Evolutionary conservation across 2,329 filamentous ascomycete species (phyloP), one percentile per base, ranked within the genome.

Genomic region (Diaporthe capsici): DNA sequence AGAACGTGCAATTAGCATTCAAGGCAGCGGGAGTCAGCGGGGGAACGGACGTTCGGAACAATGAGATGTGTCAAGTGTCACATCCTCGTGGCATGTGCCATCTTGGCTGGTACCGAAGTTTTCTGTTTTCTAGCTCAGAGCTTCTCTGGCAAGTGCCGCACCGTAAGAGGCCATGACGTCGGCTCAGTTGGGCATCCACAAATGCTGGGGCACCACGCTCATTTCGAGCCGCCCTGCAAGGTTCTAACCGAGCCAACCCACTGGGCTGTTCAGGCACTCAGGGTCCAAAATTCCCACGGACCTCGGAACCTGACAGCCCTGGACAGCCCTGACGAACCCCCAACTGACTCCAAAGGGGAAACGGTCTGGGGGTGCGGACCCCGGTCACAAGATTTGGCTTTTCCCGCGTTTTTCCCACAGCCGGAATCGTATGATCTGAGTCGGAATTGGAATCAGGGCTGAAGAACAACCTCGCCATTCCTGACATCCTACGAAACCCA

Each of bases 371-470:
- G 58, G 20, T 47, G 47, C 58, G 58, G 47, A 63, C 28, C 58
- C 34, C 49, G 51, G 65, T 49, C 15, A 17, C 49, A 28, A 70
- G 34, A 22, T 70, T 70, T 70, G 34, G 22, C 15, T 68, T 39
- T 68, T 39, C 65, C 47, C 65, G 13, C 8, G 28, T 10, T 47
- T 68, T 39, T 68, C 34, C 65, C 31, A 53, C 28, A 15, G 49
- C 34, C 4, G 15, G 49, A 47, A 70, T 70, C 65, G 65, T 70
- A 70, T 70, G 65, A 70, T 70, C 47, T 28, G 65, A 28, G 47
- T 17, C 47, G 65, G 47, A 15, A 22, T 31, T 42, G 34, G 65
- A 42, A 28, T 42, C 49, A 70, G 65, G 31, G 49, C 65, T 70
- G 49, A 55, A 55, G 22, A 37, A 42, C 34, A 55, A 55, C 49